phyloP scores from a whole-genome alignment of 805 yeast genomes.

The Barnettozyma vustinii region DNA sequence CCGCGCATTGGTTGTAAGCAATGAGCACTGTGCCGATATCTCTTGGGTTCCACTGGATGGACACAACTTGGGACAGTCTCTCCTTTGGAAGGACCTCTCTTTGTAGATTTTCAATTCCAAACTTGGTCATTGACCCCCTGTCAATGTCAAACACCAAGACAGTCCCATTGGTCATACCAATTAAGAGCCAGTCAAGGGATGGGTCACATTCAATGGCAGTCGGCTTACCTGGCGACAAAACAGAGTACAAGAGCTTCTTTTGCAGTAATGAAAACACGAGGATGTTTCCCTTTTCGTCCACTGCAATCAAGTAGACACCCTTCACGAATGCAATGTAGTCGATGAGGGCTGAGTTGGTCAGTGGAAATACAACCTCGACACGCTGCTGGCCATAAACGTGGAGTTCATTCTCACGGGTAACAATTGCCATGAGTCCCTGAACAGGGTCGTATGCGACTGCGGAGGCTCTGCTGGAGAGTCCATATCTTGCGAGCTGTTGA shows the following conservation, averaged over 20 bases:
- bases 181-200: slow-evolving; percentile 75
- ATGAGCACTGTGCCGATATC: slow-evolving; percentile 77
- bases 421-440: slow-evolving; percentile 78
- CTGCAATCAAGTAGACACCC: slow-evolving; percentile 74
- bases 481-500: slow-evolving; percentile 35
- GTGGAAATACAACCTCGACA: slow-evolving; percentile 61
- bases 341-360: slow-evolving; percentile 47
- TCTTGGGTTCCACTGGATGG: slow-evolving; percentile 80
- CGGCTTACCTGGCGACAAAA: slow-evolving; percentile 60
- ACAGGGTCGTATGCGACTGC: slow-evolving; percentile 81
- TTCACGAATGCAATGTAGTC: slow-evolving; percentile 60
- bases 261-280: slow-evolving; percentile 66
- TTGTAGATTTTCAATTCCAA: slow-evolving; percentile 68
- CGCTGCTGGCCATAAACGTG: slow-evolving; percentile 81
- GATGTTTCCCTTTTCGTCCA: slow-evolving; percentile 56
- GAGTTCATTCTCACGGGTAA: slow-evolving; percentile 64
- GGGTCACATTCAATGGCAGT: slow-evolving; percentile 77
- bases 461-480: slow-evolving; percentile 58
- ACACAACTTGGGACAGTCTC: slow-evolving; percentile 56
- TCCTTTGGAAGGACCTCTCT: slow-evolving; percentile 50
- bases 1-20: slow-evolving; percentile 64
- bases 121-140: slow-evolving; percentile 59
- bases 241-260: slow-evolving; percentile 53
- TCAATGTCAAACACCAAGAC: slow-evolving; percentile 76
- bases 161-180: slow-evolving; percentile 78